Evolutionary conservation across 2,329 filamentous ascomycete species (phyloP), one percentile per base, ranked within the genome.

Genomic region (Microthyrium microscopicum): DNA sequence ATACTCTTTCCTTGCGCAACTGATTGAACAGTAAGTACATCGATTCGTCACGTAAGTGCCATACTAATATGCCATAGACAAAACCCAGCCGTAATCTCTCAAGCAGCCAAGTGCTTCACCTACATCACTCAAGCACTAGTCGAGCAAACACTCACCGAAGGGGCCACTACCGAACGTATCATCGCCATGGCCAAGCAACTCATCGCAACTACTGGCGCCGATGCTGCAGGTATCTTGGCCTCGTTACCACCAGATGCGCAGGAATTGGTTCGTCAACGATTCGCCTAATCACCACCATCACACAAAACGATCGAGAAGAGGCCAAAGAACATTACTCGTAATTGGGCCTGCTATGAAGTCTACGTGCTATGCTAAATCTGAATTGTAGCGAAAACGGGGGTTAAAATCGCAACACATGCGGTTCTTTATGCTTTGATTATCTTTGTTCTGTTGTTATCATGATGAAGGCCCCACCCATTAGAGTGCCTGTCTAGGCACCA

Each of bases 81-180:
- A 73, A 81, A 94, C 48, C 80, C 82, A 1, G 74, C 72, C 11
- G 80, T 94, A 29, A 64, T 83, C 46, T 63, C 66, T 41, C 79
- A 89, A 51, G 75, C 82, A 5, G 71, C 71, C 42, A 83, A 84
- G 53, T 69, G 85, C 39, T 95, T 98, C 51, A 71, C 77, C 18
- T 78, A 73, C 47, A 80, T 95, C 36, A 82, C 77, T 18, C 77
- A 91, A 53, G 87, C 85, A 15, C 72, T 98, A 11, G 87, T 94
- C 50, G 78, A 82, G 5, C 83, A 93, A 50, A 87, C 85, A 13
- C 64, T 98, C 26, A n/a, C n/a, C n/a, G 80, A 85, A 49, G 85
- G 85, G 15, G 73, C 84, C 49, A 84, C 79, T 15, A 82, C 81
- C 18, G 70, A 64, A 40, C 73, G 77, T 40, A 78, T 93, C 37